Evolutionary conservation across 2,329 filamentous ascomycete species (phyloP).

Genomic region (Neofusicoccum sp.): DNA sequence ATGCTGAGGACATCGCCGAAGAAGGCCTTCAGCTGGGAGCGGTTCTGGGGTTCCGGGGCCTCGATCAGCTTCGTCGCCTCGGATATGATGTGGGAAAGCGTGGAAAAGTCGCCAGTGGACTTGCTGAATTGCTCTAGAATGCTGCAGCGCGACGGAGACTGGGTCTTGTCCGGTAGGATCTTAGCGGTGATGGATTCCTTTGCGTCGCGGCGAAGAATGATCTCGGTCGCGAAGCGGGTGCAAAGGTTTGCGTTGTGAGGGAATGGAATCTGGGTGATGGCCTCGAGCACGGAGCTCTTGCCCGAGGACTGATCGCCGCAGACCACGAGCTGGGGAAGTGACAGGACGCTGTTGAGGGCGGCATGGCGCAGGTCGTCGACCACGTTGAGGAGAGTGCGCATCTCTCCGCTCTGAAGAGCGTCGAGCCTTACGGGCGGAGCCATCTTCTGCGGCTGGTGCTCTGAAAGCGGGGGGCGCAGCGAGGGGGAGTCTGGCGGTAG

Average conservation of each 20-base stretch:
- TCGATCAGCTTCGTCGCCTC: background rate
- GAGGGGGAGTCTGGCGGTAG: slow-evolving; percentile 46
- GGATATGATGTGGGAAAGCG: background rate
- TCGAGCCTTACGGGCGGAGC: background rate
- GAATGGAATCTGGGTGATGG: slow-evolving; percentile 39
- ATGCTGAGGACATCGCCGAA: slow-evolving; percentile 26
- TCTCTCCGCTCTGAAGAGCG: background rate
- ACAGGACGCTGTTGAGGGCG: background rate
- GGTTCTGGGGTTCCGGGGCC: slow-evolving; percentile 28
- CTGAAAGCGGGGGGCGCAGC: slow-evolving; percentile 54
- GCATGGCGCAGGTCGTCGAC: background rate
- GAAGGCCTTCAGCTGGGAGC: slow-evolving; percentile 44
- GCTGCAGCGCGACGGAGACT: background rate
- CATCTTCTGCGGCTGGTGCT: background rate
- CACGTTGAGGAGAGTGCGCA: background rate
- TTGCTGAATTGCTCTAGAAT: too few relatives aligned
- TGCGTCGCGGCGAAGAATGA: slow-evolving; percentile 39
- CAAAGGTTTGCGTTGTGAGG: slow-evolving; percentile 40
- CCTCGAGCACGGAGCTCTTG: slow-evolving; percentile 63
- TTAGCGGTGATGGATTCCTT: slow-evolving; percentile 29
- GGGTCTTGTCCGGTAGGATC: slow-evolving; percentile 27
- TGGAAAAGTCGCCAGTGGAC: background rate
- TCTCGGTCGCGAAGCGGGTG: slow-evolving; percentile 48
- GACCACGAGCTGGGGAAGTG: slow-evolving; percentile 64
- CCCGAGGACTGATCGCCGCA: slow-evolving; percentile 83